These are phyloP conservation scores for Auriculariales sp. DNA, from an alignment of 768 basidiomycete genomes.

Conservation along the genomic window DNA sequence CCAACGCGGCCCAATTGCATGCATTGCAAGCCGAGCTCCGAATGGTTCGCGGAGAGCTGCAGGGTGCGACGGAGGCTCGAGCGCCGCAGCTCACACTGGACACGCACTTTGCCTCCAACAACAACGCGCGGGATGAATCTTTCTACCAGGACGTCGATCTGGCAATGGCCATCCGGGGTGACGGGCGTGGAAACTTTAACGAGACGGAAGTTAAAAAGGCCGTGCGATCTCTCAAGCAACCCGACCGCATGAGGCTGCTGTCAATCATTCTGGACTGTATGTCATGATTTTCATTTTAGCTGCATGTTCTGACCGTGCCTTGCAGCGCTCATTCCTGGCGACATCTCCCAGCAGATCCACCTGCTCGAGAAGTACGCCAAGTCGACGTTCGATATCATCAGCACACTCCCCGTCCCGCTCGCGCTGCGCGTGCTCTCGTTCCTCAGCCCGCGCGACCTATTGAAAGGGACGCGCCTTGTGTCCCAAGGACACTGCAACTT, in stretches of 20 bases:
- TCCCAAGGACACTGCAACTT: constrained; percentile 29
- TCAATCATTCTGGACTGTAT: constrained; percentile 47
- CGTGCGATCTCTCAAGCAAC: constrained; percentile 42
- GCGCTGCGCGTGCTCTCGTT: constrained; percentile 47
- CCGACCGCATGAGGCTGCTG: constrained; percentile 65
- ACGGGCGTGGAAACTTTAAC: constrained; percentile 41
- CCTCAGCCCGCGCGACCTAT: constrained; percentile 44
- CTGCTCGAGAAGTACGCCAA: constrained; percentile 73
- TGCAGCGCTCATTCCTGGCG: constrained; percentile 66
- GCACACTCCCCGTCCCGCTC: constrained; percentile 50
- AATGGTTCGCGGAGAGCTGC: constrained; percentile 38
- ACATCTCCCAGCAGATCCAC: constrained; percentile 70
- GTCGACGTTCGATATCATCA: constrained; percentile 73
- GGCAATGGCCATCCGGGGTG: constrained; percentile 31
- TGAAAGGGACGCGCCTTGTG: constrained; percentile 22
- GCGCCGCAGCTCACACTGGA: not conserved
- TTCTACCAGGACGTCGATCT: constrained; percentile 34
- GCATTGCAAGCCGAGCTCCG: constrained; percentile 72
- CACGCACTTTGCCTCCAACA: not conserved
- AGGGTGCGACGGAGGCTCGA: constrained; percentile 1
- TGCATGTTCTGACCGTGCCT: constrained; percentile 3
- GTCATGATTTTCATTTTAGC: constrained; percentile 11
- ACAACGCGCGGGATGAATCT: constrained; percentile 26
- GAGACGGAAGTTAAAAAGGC: constrained; percentile 57
- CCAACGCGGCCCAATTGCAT: constrained; percentile 68